phyloP scores from a whole-genome alignment of 2,329 filamentous ascomycete species.

The Coniochaeta pulveracea region DNA sequence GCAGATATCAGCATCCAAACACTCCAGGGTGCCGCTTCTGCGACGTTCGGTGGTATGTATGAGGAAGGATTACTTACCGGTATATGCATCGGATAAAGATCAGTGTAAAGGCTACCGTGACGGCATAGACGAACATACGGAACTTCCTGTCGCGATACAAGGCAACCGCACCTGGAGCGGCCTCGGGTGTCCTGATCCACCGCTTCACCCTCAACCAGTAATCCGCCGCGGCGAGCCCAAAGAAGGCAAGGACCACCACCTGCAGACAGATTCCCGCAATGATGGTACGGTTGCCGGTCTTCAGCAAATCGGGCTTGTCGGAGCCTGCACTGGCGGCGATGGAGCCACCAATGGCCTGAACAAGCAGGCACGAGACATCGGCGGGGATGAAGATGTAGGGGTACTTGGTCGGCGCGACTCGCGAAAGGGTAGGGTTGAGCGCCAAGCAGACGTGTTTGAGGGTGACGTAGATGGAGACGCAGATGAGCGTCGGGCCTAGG shows the following conservation, averaged over 20 bases:
- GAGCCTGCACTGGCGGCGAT: constrained; percentile 37
- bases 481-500: constrained; percentile 48
- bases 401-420: constrained; percentile 37
- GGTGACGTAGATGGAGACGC: constrained; percentile 52
- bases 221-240: constrained; percentile 31
- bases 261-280: constrained; percentile 43
- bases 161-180: constrained; percentile 16
- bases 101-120: constrained; percentile 29
- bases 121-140: constrained; percentile 29
- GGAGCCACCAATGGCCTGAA: constrained; percentile 47
- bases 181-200: constrained; percentile 23
- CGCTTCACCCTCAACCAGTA: constrained; percentile 30
- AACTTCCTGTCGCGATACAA: constrained; percentile 33
- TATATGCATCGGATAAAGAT: constrained; percentile 43
- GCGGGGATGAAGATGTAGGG: constrained; percentile 47
- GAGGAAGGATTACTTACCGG: constrained; percentile 24
- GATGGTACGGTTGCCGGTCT: constrained; percentile 37
- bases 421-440: constrained; percentile 36
- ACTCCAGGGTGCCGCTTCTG: too few species aligned
- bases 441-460: constrained; percentile 46
- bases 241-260: constrained; percentile 35
- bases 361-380: constrained; percentile 44
- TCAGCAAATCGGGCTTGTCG: constrained; percentile 25
- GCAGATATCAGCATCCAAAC: constrained; percentile 5
- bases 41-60: too few species aligned